A percentile compares a stretch with the other conserved stretches of the same genome.
Conservation (phyloP, 768 basidiomycete genomes). For the Calocera cornea region DNA sequence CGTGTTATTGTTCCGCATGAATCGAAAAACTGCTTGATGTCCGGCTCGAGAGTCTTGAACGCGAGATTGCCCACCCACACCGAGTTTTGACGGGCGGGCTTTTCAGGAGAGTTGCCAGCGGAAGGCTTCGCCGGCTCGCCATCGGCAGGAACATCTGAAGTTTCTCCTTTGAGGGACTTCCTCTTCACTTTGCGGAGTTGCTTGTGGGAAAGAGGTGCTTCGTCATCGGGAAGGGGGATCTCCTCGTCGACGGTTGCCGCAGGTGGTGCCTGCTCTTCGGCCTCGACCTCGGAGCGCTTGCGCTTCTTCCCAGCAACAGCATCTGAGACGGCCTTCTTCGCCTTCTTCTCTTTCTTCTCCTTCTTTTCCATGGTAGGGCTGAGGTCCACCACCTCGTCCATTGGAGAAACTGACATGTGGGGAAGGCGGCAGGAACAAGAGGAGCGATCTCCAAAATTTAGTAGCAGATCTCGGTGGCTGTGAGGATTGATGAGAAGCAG, state of each 20-base stretch:
- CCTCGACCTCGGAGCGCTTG: background rate
- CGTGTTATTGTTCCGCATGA: conserved; percentile 62
- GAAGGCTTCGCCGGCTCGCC: conserved; percentile 2
- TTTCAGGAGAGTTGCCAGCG: conserved; percentile 13
- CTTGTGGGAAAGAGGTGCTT: conserved; percentile 16
- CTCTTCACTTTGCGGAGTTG: conserved; percentile 16
- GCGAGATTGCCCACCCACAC: conserved; percentile 93
- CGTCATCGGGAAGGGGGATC: conserved; percentile 6
- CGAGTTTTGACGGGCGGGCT: conserved; percentile 59
- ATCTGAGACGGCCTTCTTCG: background rate
- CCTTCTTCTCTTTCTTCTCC: conserved; percentile 32
- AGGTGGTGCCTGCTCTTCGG: background rate
- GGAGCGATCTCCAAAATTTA: background rate
- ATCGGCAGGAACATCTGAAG: conserved; percentile 36
- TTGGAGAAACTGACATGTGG: background rate
- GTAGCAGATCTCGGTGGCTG: background rate
- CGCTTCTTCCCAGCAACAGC: background rate
- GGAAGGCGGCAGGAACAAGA: background rate
- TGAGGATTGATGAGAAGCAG: background rate
- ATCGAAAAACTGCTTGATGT: conserved; percentile 58
- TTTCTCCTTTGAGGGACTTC: conserved; percentile 10
- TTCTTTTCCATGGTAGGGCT: conserved; percentile 30
- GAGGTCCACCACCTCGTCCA: background rate
- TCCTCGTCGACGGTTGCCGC: background rate
- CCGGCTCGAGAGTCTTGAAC: conserved; percentile 70